phyloP scores from a whole-genome alignment of 2,329 filamentous ascomycete species.

The Pseudogymnoascus destructans region DNA sequence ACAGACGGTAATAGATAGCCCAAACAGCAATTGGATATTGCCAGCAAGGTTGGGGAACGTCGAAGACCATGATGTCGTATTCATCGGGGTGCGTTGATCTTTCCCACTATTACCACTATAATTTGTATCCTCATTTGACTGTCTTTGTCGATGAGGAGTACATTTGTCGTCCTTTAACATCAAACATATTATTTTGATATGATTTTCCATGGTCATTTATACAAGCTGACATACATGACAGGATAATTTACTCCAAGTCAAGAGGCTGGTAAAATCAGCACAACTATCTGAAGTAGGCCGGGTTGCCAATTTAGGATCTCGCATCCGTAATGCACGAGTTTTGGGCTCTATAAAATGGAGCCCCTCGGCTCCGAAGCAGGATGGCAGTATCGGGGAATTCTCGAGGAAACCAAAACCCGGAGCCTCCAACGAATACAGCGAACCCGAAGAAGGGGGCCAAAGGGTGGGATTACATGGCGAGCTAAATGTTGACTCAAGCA shows the following conservation, averaged over 20 bases:
- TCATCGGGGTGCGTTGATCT: conserved; percentile 56
- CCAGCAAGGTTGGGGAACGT: conserved; percentile 64
- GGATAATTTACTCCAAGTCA: conserved; percentile 71
- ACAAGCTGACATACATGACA: conserved; percentile 26
- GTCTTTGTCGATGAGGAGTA: conserved; percentile 1
- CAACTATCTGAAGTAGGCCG: conserved; percentile 63
- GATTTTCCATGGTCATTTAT: not conserved
- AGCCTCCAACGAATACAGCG: not conserved
- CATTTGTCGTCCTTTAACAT: conserved; percentile 9
- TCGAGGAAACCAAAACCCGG: not conserved
- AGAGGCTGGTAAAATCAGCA: conserved; percentile 55
- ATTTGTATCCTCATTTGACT: not conserved
- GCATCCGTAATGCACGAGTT: conserved; percentile 67
- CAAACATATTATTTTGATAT: not conserved
- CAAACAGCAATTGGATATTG: conserved; percentile 62
- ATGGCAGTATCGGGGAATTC: not conserved
- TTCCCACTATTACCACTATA: conserved; percentile 10
- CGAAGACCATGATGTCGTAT: conserved; percentile 66
- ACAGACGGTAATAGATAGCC: conserved; percentile 63
- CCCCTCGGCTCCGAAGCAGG: not conserved
- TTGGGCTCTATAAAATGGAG: conserved; percentile 43
- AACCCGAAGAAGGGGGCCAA: not conserved
- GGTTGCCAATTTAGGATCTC: conserved; percentile 64
- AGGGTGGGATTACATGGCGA: not conserved
- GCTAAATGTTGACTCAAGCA: not conserved